phyloP scores from a whole-genome alignment of 345 rosid species.

The Bruguiera gymnorhiza region DNA sequence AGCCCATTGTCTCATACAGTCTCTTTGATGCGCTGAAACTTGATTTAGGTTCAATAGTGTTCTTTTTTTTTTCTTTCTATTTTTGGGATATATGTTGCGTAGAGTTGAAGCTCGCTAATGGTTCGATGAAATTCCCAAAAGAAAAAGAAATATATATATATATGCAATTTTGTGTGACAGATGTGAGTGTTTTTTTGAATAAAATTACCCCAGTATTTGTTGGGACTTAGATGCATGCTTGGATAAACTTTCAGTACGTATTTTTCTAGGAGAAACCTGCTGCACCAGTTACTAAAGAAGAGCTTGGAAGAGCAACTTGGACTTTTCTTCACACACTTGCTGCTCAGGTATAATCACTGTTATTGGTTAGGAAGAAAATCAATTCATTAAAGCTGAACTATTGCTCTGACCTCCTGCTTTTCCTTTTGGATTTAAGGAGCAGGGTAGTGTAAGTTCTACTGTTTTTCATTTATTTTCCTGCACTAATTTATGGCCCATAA shows the following conservation, averaged over 20 bases:
- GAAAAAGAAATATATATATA: not conserved
- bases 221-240: not conserved
- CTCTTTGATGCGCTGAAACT: not conserved
- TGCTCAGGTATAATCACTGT: constrained; percentile 62
- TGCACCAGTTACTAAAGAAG: constrained; percentile 85
- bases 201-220: not conserved
- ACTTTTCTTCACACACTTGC: constrained; percentile 93
- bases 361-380: not conserved
- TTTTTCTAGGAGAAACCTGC: constrained; percentile 43
- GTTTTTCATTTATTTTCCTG: not conserved
- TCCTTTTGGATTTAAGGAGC: not conserved
- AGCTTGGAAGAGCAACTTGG: constrained; percentile 95
- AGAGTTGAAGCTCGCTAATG: constrained; percentile 17
- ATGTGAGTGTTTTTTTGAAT: not conserved
- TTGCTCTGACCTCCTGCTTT: not conserved
- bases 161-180: not conserved
- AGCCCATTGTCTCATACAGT: not conserved
- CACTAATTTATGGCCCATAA: not conserved
- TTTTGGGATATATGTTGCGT: not conserved
- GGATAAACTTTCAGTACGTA: not conserved
- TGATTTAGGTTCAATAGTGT: not conserved
- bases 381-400: not conserved
- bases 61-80: not conserved
- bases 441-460: too few relatives aligned
- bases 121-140: constrained; percentile 50